phyloP scores from a whole-genome alignment of 108 stramenopile species.

The Cylindrotheca closterium region DNA sequence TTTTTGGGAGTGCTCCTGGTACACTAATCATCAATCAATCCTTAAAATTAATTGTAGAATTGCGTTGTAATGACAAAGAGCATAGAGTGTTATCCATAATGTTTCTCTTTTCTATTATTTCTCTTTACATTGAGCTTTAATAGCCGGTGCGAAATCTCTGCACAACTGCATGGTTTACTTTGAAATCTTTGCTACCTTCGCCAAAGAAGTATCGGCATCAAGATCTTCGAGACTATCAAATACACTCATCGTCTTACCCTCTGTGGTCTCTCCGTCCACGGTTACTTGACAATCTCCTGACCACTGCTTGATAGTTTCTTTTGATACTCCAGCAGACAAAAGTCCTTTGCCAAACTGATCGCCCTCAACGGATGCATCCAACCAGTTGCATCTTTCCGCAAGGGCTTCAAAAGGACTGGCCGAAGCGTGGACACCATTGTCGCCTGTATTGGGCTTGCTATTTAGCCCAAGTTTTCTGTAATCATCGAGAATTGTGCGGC shows the following conservation, averaged over 20 bases:
- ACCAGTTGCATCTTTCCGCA: conserved; percentile 78
- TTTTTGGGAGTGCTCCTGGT: too few relatives aligned
- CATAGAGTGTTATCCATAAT: too few relatives aligned
- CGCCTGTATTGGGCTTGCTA: conserved; percentile 76
- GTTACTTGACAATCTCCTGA: conserved; percentile 69
- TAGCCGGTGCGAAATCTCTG: too few relatives aligned
- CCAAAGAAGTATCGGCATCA: conserved; percentile 66
- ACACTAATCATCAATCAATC: too few relatives aligned
- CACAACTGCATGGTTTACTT: too few relatives aligned
- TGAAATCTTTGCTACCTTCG: conserved; percentile 56
- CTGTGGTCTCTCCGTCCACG: conserved; percentile 62
- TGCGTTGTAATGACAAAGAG: too few relatives aligned
- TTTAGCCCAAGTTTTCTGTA: conserved; percentile 63
- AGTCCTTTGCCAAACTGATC: conserved; percentile 76
- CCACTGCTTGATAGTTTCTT: conserved; percentile 59
- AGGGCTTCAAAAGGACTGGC: conserved; percentile 88
- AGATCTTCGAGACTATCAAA: conserved; percentile 85
- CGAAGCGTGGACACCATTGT: conserved; percentile 87
- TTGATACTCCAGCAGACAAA: conserved; percentile 57
- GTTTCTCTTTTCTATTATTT: too few relatives aligned
- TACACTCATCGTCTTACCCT: conserved; percentile 51
- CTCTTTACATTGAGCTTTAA: too few relatives aligned
- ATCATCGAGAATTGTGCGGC: conserved; percentile 59
- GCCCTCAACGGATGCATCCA: conserved; percentile 54
- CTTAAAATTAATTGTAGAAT: too few relatives aligned